These are phyloP conservation scores for Aspergillus incahuasiensis DNA, from an alignment of 495 filamentous ascomycete species.

Conservation along the genomic window DNA sequence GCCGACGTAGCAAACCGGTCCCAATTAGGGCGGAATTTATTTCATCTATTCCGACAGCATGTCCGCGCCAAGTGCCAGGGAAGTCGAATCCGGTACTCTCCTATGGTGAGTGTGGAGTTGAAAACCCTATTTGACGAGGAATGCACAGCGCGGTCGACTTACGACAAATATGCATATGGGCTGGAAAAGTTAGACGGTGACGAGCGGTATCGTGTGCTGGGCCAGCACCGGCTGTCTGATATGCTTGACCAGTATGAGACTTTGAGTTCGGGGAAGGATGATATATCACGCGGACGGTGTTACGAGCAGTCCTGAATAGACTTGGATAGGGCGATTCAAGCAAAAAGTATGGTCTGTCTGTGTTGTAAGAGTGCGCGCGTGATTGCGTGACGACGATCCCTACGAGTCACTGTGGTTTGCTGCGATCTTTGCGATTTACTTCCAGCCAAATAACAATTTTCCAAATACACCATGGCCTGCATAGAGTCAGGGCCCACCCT, in stretches of 20 bases:
- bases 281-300: conserved; percentile 21
- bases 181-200: conserved; percentile 37
- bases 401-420: too few relatives aligned
- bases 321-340: neutral
- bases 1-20: conserved; percentile 37
- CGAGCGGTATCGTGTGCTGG: conserved; percentile 31
- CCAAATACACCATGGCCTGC: too few relatives aligned
- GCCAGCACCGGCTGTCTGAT: conserved; percentile 25
- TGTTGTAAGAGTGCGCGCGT: too few relatives aligned
- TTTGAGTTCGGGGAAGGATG: conserved; percentile 39
- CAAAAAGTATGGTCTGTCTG: too few relatives aligned
- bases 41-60: conserved; percentile 39
- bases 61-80: conserved; percentile 33
- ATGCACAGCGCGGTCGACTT: conserved; percentile 15
- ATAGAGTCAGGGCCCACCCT: too few relatives aligned
- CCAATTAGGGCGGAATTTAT: conserved; percentile 34
- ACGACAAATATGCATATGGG: conserved; percentile 35
- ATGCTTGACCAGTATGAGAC: conserved; percentile 45
- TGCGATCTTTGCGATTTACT: too few relatives aligned
- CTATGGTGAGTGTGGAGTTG: conserved; percentile 28
- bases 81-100: conserved; percentile 22
- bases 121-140: conserved; percentile 39
- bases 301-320: neutral
- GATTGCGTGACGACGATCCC: too few relatives aligned
- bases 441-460: too few relatives aligned